Base-by-base conservation (phyloP, 2,329 filamentous ascomycete genomes). In the Fusarium sp. region DNA sequence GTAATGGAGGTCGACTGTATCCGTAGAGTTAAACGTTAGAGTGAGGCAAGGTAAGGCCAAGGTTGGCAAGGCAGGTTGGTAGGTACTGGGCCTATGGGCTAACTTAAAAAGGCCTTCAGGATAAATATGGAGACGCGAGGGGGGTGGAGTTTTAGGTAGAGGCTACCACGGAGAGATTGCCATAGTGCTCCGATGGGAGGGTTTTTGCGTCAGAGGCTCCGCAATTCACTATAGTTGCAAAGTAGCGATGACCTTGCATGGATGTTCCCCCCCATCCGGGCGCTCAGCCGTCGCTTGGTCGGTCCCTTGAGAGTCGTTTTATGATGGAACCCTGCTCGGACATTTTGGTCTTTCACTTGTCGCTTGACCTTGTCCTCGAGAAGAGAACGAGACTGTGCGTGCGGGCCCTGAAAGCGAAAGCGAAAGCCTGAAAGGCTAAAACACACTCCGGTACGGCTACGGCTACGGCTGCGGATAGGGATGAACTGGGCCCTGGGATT, bases 1-100 rank as follows among this genome's bases (percentile, higher is more conserved):
- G 47, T 55, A 54, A 61, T 61, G 56, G 40, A 56, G 65, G 70
- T 62, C 69, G 57, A 67, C 62, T 56, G 63, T n/a, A n/a, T n/a
- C n/a, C n/a, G n/a, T 36, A 19, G 34, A 65, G 69, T 69, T 66
- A 36, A 34, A 36, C 17, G 34, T 36, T 53, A 70, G 69, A 68
- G 62, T 68, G 61, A 68, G 61, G 56, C 57, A 57, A 53, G 60
- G 63, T 62, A 47, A 53, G 58, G 59, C 50, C 47, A 52, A 53
- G 60, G 63, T 62, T 54, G 58, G 58, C 61, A 53, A 67, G 63
- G 65, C 46, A 59, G 53, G 58, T 38, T 49, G 34, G 34, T 36
- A 17, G 34, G 34, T 36, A 17, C 30, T 34, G 30, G 30, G 57
- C 60, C 63, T 64, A 64, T 36, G 34, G 34, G 57, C 60, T 63